Percentiles rank a stretch among this genome's conserved stretches.
Evolutionary conservation across 2,329 filamentous ascomycete species (phyloP).

Genomic region (Calcarisporium arbuscula): DNA sequence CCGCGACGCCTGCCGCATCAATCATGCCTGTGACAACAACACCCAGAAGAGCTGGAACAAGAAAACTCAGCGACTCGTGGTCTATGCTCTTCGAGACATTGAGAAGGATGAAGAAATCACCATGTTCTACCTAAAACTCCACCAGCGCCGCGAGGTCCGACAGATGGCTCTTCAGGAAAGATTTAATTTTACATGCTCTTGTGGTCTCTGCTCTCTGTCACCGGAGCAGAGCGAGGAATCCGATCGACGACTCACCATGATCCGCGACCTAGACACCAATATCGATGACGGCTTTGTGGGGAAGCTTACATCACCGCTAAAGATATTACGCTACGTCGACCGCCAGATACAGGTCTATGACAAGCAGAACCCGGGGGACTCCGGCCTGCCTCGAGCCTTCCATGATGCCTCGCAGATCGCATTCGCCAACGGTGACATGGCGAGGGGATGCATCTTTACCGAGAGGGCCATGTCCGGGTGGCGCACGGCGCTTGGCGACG

Average conservation of each 20-base stretch:
- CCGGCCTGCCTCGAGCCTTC: not conserved
- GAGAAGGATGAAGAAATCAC: slow-evolving; percentile 18
- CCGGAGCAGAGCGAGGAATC: not conserved
- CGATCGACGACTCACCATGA: slow-evolving; percentile 5
- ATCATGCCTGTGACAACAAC: slow-evolving; percentile 21
- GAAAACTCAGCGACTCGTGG: slow-evolving; percentile 10
- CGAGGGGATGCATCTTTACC: slow-evolving; percentile 8
- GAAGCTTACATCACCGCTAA: not conserved
- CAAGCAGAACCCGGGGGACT: not conserved
- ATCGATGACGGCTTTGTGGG: too few species aligned
- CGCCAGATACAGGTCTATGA: too few species aligned
- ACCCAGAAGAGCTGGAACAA: slow-evolving; percentile 18
- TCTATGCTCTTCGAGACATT: slow-evolving; percentile 19
- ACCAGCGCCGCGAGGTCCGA: not conserved
- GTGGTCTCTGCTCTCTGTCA: slow-evolving; percentile 8
- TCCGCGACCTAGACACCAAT: slow-evolving; percentile 1
- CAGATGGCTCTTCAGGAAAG: not conserved
- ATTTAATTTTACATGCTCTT: slow-evolving; percentile 7
- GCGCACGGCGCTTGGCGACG: too few species aligned
- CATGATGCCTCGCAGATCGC: not conserved
- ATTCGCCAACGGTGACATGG: slow-evolving; percentile 2
- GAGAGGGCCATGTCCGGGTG: too few species aligned
- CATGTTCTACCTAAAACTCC: slow-evolving; percentile 11
- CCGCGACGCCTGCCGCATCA: slow-evolving; percentile 16
- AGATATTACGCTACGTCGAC: too few species aligned